phyloP scores from a whole-genome alignment of 306 rosid species.

The Canavalia ensiformis region DNA sequence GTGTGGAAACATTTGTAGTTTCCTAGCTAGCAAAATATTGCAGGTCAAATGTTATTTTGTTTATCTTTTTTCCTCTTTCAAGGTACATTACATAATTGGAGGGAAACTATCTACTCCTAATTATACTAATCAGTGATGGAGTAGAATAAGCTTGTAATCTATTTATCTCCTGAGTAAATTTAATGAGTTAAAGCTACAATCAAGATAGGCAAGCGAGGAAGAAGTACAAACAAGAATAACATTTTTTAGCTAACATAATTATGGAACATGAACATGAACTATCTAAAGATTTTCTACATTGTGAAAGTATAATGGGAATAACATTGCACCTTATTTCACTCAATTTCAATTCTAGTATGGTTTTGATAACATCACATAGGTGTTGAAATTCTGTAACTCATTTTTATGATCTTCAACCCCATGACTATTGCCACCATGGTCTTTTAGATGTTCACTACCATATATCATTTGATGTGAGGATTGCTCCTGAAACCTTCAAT shows the following conservation, averaged over 20 bases:
- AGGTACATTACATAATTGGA: neutral
- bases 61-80: neutral
- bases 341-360: slow-evolving; percentile 68
- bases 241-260: neutral
- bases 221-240: neutral
- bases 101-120: neutral
- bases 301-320: slow-evolving; percentile 63
- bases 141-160: neutral
- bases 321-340: slow-evolving; percentile 75
- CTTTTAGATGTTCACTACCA: slow-evolving; percentile 33
- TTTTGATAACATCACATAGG: slow-evolving; percentile 66
- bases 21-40: no score
- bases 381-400: slow-evolving; percentile 45
- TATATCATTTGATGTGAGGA: neutral
- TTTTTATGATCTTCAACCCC: neutral
- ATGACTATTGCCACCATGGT: neutral
- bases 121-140: neutral
- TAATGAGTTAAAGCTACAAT: neutral
- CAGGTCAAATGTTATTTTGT: no score
- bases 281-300: neutral
- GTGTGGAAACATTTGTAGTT: no score
- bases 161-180: neutral
- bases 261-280: neutral
- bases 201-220: neutral
- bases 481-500: slow-evolving; percentile 50